Conservation (phyloP, 2,329 filamentous ascomycete species). For the Neonectria ditissima region DNA sequence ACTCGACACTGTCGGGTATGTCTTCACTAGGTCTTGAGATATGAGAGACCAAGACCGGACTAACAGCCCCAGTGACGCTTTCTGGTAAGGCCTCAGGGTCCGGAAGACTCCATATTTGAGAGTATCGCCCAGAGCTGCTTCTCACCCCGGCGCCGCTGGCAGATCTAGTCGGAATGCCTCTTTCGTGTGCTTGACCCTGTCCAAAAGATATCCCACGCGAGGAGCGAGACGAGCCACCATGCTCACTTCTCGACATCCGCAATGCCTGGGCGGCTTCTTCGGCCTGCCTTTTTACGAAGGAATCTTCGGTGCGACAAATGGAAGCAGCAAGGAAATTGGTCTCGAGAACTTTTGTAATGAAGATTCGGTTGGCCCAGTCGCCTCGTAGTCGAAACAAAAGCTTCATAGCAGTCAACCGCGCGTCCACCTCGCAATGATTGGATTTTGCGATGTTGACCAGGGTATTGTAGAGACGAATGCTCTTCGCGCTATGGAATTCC, state of each 20-base stretch:
- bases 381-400: slow-evolving; percentile 85
- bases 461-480: slow-evolving; percentile 70
- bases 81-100: slow-evolving; percentile 68
- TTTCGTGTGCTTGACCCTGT: slow-evolving; percentile 59
- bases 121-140: slow-evolving; percentile 52
- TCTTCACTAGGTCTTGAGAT: slow-evolving; percentile 37
- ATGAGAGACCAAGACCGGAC: slow-evolving; percentile 63
- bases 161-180: slow-evolving; percentile 55
- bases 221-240: slow-evolving; percentile 52
- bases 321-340: slow-evolving; percentile 78
- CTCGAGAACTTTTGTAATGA: slow-evolving; percentile 77
- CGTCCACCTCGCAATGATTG: slow-evolving; percentile 71
- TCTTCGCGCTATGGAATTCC: slow-evolving; percentile 73
- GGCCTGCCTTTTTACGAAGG: slow-evolving; percentile 62
- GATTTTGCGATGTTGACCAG: slow-evolving; percentile 73
- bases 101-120: slow-evolving; percentile 69
- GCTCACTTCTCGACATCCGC: slow-evolving; percentile 60
- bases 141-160: slow-evolving; percentile 55
- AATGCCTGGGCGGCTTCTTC: slow-evolving; percentile 63
- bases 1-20: slow-evolving; percentile 17
- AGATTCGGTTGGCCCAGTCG: slow-evolving; percentile 82
- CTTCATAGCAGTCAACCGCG: slow-evolving; percentile 80
- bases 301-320: slow-evolving; percentile 73
- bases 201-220: slow-evolving; percentile 65
- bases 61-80: slow-evolving; percentile 57